Evolutionary conservation across 2,329 filamentous ascomycete genomes (phyloP).

Genomic region (Fusarium musae): DNA sequence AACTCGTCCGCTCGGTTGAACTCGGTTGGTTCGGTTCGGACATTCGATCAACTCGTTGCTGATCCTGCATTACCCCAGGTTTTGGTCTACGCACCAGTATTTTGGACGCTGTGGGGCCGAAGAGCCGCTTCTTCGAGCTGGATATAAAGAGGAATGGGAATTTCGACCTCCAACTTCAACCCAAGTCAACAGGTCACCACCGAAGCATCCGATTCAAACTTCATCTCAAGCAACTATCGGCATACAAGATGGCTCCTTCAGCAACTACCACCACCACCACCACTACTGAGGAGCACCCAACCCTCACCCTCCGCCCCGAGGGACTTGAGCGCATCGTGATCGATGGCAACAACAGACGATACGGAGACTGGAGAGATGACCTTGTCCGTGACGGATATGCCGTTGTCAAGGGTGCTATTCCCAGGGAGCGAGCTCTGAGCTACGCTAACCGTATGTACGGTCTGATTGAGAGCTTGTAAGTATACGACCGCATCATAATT

Average conservation of each 20-base stretch:
- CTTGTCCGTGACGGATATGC: constrained; percentile 37
- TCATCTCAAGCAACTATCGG: not conserved
- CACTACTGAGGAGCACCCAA: constrained; percentile 19
- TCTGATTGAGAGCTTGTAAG: constrained; percentile 39
- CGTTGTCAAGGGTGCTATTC: constrained; percentile 36
- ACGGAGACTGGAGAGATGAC: constrained; percentile 41
- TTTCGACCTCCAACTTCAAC: not conserved
- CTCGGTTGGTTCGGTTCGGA: constrained; percentile 15
- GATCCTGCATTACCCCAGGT: constrained; percentile 10
- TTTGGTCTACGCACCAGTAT: not conserved
- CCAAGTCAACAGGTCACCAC: not conserved
- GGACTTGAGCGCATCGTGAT: constrained; percentile 37
- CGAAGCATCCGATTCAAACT: not conserved
- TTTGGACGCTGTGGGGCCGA: not conserved
- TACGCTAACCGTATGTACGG: constrained; percentile 42
- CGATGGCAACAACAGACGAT: constrained; percentile 31
- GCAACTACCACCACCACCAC: constrained; percentile 11
- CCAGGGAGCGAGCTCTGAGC: constrained; percentile 34
- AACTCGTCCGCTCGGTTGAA: not conserved
- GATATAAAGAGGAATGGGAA: constrained; percentile 15
- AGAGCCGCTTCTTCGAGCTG: not conserved
- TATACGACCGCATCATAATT: fast-evolving
- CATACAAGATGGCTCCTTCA: constrained; percentile 15
- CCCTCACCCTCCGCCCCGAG: constrained; percentile 37
- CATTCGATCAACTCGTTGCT: not conserved